Percentiles rank a stretch among this genome's conserved stretches.
Conservation (phyloP, 202 grass and related monocot species). For the Schoenoplectus tabernaemontani region DNA sequence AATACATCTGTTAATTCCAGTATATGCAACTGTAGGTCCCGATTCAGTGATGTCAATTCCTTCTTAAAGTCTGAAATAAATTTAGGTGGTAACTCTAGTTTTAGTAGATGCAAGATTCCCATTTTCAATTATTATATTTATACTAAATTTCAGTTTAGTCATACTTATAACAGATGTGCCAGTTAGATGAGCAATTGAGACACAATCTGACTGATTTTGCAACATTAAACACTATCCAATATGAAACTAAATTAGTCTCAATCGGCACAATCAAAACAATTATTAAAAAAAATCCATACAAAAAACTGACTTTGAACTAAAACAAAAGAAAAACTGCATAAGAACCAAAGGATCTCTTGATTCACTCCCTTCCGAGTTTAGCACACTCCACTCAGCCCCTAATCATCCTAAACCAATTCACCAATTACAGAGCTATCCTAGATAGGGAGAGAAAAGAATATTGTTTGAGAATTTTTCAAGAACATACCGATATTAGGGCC, state of each 20-base stretch:
- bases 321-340: neutral
- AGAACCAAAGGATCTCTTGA: neutral
- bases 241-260: neutral
- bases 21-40: constrained; percentile 92
- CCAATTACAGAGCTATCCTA: neutral
- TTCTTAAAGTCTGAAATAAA: constrained; percentile 66
- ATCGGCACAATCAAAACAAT: neutral
- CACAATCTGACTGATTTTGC: neutral
- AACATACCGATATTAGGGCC: constrained; percentile 50
- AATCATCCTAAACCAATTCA: neutral
- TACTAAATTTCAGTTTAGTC: neutral
- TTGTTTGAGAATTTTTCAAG: neutral
- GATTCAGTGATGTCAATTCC: constrained; percentile 81
- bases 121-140: neutral
- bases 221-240: neutral
- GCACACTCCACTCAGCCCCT: neutral
- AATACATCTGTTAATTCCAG: constrained; percentile 87
- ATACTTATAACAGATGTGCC: neutral
- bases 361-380: too few relatives aligned
- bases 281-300: too few relatives aligned
- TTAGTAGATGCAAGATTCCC: neutral
- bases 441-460: neutral
- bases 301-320: too few relatives aligned
- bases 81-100: neutral
- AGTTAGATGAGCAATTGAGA: neutral